Conservation (phyloP, 2,329 filamentous ascomycete species). For the Biscogniauxia mediterranea region DNA sequence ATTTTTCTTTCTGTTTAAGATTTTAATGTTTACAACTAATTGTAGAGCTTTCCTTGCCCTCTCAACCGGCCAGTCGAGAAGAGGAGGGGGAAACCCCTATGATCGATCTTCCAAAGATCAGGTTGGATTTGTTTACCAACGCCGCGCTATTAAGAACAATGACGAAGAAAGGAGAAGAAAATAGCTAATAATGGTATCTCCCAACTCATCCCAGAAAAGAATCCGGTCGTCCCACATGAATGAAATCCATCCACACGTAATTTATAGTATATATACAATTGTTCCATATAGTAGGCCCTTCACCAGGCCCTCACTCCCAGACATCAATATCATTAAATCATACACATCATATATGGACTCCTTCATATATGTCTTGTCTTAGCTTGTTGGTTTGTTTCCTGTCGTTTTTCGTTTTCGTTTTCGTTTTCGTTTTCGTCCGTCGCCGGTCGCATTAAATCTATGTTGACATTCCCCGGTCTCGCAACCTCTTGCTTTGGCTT, state of each 20-base stretch:
- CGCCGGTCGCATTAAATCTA: constrained; percentile 16
- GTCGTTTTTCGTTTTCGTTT: constrained; percentile 9
- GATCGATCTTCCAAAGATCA: not conserved
- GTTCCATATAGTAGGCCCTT: not conserved
- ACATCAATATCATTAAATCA: not conserved
- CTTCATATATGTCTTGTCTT: not conserved
- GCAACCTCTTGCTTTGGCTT: constrained; percentile 42
- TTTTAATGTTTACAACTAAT: not conserved
- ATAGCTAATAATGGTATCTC: constrained; percentile 31
- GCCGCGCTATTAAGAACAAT: constrained; percentile 21
- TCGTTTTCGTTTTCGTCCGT: constrained; percentile 11
- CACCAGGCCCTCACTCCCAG: not conserved
- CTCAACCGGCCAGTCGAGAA: too few species aligned
- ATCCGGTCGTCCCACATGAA: constrained; percentile 6
- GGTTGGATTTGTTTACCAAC: constrained; percentile 21
- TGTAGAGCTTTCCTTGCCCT: not conserved
- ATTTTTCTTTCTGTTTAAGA: not conserved
- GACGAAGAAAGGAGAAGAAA: not conserved
- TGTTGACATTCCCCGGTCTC: constrained; percentile 16
- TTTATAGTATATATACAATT: constrained; percentile 3
- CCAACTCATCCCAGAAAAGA: constrained; percentile 15
- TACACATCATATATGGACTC: not conserved
- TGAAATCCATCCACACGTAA: not conserved
- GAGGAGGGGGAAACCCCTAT: not conserved
- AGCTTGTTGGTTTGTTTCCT: not conserved